Evolutionary conservation across 2,329 filamentous ascomycete genomes (phyloP).

Genomic region (Penicillium sp.): DNA sequence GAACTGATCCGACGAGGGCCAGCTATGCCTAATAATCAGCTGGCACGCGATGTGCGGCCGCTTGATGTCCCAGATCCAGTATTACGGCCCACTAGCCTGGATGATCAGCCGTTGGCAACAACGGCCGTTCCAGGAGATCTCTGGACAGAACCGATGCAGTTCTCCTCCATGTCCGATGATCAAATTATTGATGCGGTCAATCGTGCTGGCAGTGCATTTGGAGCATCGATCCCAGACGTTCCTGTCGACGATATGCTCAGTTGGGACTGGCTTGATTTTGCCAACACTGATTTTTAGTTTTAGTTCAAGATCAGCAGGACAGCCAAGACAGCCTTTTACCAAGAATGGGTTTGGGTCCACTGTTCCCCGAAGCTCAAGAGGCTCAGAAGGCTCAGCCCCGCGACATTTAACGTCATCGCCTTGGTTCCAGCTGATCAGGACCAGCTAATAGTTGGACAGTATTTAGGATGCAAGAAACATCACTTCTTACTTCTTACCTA

Average conservation of each 20-base stretch:
- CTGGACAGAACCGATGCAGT: slow-evolving; percentile 54
- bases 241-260: slow-evolving; percentile 57
- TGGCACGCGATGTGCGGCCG: slow-evolving; percentile 8
- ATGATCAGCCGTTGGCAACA: slow-evolving; percentile 20
- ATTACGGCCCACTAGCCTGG: slow-evolving; percentile 11
- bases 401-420: not conserved
- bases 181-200: slow-evolving; percentile 64
- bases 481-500: too few species aligned
- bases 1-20: slow-evolving; percentile 43
- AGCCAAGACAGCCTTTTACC: not conserved
- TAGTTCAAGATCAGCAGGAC: not conserved
- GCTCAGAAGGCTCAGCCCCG: not conserved
- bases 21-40: slow-evolving; percentile 16
- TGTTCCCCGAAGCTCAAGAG: not conserved
- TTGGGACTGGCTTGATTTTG: slow-evolving; percentile 53
- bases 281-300: slow-evolving; percentile 28
- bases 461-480: too few species aligned
- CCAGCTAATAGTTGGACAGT: too few species aligned
- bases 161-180: slow-evolving; percentile 65
- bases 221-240: slow-evolving; percentile 51
- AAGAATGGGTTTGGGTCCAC: not conserved
- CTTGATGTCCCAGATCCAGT: slow-evolving; percentile 11
- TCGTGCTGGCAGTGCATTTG: slow-evolving; percentile 57
- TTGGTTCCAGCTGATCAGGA: not conserved
- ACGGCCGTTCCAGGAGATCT: slow-evolving; percentile 29